Evolutionary conservation across 1,284 basidiomycete species (phyloP).

Genomic region (Psilocybe mexicana): DNA sequence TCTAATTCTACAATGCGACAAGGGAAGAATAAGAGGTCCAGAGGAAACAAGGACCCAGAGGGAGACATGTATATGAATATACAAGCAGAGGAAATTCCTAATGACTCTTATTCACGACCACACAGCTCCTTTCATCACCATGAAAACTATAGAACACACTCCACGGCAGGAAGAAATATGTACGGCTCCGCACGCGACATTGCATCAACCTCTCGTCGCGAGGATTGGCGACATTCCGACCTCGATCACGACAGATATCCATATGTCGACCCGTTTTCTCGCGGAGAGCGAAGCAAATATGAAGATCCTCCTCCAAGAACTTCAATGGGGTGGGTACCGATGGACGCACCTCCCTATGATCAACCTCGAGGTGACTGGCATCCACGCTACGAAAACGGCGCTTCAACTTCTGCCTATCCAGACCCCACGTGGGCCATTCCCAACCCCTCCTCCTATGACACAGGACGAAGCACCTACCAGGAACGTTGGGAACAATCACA

Average conservation of each 20-base stretch:
- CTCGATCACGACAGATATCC: slow-evolving; percentile 51
- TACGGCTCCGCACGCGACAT: slow-evolving; percentile 51
- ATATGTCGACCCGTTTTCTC: slow-evolving; percentile 51
- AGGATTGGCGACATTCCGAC: slow-evolving; percentile 54
- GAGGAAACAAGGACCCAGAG: slow-evolving; percentile 48
- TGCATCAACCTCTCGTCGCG: slow-evolving; percentile 49
- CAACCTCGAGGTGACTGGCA: slow-evolving; percentile 46
- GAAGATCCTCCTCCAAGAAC: slow-evolving; percentile 44
- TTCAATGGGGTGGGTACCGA: slow-evolving; percentile 44
- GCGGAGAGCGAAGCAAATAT: slow-evolving; percentile 51
- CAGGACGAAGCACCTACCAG: slow-evolving; percentile 38
- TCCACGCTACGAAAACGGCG: slow-evolving; percentile 45
- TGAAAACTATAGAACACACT: slow-evolving; percentile 49
- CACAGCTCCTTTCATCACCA: slow-evolving; percentile 44
- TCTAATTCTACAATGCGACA: slow-evolving; percentile 46
- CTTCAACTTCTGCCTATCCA: slow-evolving; percentile 40
- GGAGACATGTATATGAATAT: slow-evolving; percentile 52
- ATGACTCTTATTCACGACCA: slow-evolving; percentile 43
- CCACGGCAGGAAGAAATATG: slow-evolving; percentile 42
- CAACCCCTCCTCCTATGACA: slow-evolving; percentile 35
- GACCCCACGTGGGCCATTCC: slow-evolving; percentile 40
- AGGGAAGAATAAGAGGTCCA: slow-evolving; percentile 48
- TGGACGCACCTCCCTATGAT: slow-evolving; percentile 41
- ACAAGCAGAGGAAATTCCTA: slow-evolving; percentile 47
- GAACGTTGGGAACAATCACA: slow-evolving; percentile 48